Conservation (phyloP, 371 early-diverging fungal species). For the Dichotomocladium elegans region DNA sequence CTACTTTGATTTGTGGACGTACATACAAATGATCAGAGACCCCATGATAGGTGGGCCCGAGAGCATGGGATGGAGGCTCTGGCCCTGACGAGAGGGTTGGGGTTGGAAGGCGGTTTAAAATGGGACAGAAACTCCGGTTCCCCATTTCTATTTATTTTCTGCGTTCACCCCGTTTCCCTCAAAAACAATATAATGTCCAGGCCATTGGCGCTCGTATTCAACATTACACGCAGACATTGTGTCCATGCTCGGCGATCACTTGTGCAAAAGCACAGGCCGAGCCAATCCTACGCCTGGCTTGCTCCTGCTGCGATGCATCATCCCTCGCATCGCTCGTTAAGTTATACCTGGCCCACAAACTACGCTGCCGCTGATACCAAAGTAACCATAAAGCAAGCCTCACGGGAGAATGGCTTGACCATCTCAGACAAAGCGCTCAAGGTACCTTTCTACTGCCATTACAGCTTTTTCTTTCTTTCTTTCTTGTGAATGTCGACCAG, state of each 20-base stretch:
- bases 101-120: too few species aligned
- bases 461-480: too few species aligned
- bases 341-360: background rate
- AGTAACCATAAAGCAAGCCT: conserved; percentile 17
- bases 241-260: background rate
- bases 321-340: background rate
- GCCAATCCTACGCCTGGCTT: background rate
- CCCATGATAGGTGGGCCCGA: too few species aligned
- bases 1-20: too few species aligned
- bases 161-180: background rate
- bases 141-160: too few species aligned
- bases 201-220: background rate
- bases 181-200: background rate
- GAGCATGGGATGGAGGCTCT: too few species aligned
- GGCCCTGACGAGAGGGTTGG: too few species aligned
- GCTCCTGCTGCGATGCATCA: background rate
- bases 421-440: conserved; percentile 40
- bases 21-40: too few species aligned
- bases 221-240: background rate
- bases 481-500: background rate
- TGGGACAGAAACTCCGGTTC: too few species aligned
- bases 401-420: conserved; percentile 26
- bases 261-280: background rate
- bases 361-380: background rate
- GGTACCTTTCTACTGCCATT: too few species aligned